Evolutionary conservation across 371 early-diverging fungal genomes (phyloP).

Genomic region (Dichotomocladium elegans): DNA sequence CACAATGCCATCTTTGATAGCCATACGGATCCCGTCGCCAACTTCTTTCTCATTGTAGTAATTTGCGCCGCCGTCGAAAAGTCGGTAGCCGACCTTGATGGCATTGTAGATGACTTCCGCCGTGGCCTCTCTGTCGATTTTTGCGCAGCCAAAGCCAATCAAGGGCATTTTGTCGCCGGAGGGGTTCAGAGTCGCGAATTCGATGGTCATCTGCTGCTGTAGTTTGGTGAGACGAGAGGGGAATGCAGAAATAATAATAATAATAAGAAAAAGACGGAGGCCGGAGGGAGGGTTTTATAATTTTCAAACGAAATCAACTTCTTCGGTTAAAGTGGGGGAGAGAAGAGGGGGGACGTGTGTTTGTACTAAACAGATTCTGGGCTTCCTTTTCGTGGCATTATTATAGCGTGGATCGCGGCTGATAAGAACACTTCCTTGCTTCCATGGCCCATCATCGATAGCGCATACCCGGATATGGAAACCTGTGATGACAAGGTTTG

Average conservation of each 20-base stretch:
- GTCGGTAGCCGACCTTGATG: conserved; percentile 29
- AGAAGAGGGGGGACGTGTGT: not conserved
- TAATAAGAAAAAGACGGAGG: not conserved
- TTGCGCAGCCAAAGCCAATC: conserved; percentile 32
- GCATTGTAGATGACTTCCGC: conserved; percentile 23
- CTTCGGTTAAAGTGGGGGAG: not conserved
- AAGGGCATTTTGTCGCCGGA: conserved; percentile 20
- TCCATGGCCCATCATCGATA: not conserved
- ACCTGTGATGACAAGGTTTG: not conserved
- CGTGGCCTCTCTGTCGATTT: conserved; percentile 24
- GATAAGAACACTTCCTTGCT: conserved; percentile 5
- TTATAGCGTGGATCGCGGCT: conserved; percentile 5
- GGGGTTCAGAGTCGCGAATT: conserved; percentile 18
- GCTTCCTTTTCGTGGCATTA: conserved; percentile 8
- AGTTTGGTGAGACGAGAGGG: not conserved
- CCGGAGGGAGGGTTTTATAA: not conserved
- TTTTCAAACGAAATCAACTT: too few relatives aligned
- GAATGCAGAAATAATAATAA: not conserved
- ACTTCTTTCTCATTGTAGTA: conserved; percentile 60
- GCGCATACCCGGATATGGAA: not conserved
- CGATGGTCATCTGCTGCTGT: conserved; percentile 17
- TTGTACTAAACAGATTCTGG: not conserved
- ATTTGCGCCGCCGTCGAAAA: conserved; percentile 24
- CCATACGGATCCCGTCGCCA: conserved; percentile 41
- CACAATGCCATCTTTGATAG: conserved; percentile 43